Percentiles rank a stretch among this genome's conserved stretches.
phyloP scores from a whole-genome alignment of 1,139 yeast species.

The Zygoascus hellenicus region DNA sequence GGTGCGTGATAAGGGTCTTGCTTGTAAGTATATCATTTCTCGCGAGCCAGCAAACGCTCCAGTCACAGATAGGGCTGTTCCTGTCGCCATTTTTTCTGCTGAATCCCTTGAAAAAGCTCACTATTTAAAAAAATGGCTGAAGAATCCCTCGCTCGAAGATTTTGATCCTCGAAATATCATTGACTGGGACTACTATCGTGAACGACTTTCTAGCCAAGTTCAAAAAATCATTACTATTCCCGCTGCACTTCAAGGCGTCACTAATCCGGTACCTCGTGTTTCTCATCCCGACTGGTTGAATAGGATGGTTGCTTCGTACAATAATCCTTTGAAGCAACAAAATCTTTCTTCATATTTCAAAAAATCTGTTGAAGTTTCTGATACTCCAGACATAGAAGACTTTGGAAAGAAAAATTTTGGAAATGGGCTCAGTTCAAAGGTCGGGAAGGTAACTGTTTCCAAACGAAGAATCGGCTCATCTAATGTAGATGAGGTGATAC shows the following conservation, averaged over 20 bases:
- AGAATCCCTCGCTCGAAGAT: constrained; percentile 68
- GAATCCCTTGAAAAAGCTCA: constrained; percentile 54
- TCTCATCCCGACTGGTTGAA: constrained; percentile 93
- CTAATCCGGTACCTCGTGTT: constrained; percentile 94
- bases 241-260: constrained; percentile 84
- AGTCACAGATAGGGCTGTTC: constrained; percentile 93
- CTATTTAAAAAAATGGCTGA: constrained; percentile 80
- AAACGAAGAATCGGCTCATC: constrained; percentile 20
- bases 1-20: constrained; percentile 95
- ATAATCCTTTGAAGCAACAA: constrained; percentile 68
- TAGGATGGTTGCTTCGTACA: constrained; percentile 51
- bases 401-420: constrained; percentile 35
- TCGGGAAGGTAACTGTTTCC: constrained; percentile 21
- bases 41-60: constrained; percentile 81
- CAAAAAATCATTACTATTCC: constrained; percentile 96
- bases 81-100: constrained; percentile 91
- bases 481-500: constrained; percentile 20
- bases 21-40: constrained; percentile 90
- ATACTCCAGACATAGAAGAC: constrained; percentile 66
- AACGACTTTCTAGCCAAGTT: constrained; percentile 85
- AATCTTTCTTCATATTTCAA: constrained; percentile 55
- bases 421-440: constrained; percentile 16
- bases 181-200: constrained; percentile 92
- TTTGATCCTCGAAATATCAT: constrained; percentile 85
- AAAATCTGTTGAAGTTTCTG: constrained; percentile 27